Percentiles rank a stretch among this genome's conserved stretches.
Evolutionary conservation across 139 green algal genomes (phyloP).

Genomic region (Micromonas commoda): DNA sequence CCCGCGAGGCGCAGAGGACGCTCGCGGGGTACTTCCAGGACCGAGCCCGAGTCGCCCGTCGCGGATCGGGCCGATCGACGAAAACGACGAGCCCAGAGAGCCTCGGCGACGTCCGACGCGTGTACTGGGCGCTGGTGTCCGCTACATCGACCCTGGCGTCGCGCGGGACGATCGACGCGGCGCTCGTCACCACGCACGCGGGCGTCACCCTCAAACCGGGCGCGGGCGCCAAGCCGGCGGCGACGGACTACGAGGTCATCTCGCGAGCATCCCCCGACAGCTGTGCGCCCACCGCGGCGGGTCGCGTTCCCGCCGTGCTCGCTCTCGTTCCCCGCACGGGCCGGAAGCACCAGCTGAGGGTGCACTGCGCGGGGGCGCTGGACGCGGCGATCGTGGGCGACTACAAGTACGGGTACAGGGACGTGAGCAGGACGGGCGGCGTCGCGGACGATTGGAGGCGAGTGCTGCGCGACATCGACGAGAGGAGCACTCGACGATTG

Average conservation of each 20-base stretch:
- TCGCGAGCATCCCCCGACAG: too few species aligned
- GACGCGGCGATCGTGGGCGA: slow-evolving; percentile 44
- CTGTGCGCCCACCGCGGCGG: too few species aligned
- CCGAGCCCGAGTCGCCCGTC: too few species aligned
- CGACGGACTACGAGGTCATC: not conserved
- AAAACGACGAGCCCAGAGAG: too few species aligned
- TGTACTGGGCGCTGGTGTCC: not conserved
- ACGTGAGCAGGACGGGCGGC: not conserved
- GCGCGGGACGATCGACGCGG: not conserved
- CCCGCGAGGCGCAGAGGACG: slow-evolving; percentile 45
- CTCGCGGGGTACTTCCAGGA: slow-evolving; percentile 43
- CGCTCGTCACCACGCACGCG: not conserved
- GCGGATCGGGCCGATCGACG: too few species aligned
- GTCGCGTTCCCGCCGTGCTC: not conserved
- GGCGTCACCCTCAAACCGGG: not conserved
- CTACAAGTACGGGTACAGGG: slow-evolving; percentile 28
- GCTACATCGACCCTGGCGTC: too few species aligned
- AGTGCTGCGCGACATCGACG: not conserved
- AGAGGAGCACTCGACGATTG: not conserved
- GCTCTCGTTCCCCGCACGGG: slow-evolving; percentile 1
- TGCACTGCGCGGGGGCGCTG: slow-evolving; percentile 41
- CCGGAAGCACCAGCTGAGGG: slow-evolving; percentile 50
- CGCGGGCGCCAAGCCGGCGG: not conserved
- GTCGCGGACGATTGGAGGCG: not conserved
- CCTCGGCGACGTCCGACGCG: not conserved